These are phyloP conservation scores for Starmerella cellae DNA, from an alignment of 805 yeast species.

Conservation along the genomic window DNA sequence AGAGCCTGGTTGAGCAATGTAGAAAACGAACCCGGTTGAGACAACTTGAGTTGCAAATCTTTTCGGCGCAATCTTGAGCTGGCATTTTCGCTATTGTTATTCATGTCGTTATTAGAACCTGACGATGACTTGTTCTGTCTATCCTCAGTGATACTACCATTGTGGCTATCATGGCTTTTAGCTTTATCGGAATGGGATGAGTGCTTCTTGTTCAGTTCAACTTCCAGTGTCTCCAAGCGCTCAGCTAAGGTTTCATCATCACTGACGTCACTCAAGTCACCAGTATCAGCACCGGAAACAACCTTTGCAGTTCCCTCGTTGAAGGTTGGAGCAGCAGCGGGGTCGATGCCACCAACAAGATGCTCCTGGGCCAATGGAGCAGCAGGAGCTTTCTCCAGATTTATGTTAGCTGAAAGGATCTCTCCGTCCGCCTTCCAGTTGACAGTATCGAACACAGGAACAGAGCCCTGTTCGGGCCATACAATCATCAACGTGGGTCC, in stretches of 20 bases:
- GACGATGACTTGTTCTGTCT: neutral
- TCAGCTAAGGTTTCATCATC: constrained; percentile 31
- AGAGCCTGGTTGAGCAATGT: constrained; percentile 80
- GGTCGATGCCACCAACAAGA: constrained; percentile 27
- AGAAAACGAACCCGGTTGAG: constrained; percentile 65
- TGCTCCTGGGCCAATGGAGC: constrained; percentile 21
- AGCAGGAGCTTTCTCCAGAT: constrained; percentile 12
- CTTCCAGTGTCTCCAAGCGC: constrained; percentile 29
- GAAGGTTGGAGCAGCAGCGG: constrained; percentile 33
- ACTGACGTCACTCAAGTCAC: constrained; percentile 23
- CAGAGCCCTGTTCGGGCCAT: constrained; percentile 28
- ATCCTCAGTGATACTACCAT: constrained; percentile 18
- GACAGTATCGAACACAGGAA: constrained; percentile 26
- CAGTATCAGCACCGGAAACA: constrained; percentile 28
- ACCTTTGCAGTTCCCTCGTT: constrained; percentile 27
- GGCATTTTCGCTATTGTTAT: constrained; percentile 22
- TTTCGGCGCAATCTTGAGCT: constrained; percentile 3
- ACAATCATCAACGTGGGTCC: constrained; percentile 15
- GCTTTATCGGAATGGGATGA: neutral
- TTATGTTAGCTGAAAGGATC: constrained; percentile 11
- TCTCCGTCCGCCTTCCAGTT: constrained; percentile 26
- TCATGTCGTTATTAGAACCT: neutral
- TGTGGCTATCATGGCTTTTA: neutral
- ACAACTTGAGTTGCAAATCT: constrained; percentile 32
- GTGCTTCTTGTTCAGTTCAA: constrained; percentile 11